Percentiles rank a stretch among this genome's conserved stretches.
These are phyloP conservation scores for Leonotis leonurus DNA, from an alignment of 257 asterid genomes.

Conservation along the genomic window DNA sequence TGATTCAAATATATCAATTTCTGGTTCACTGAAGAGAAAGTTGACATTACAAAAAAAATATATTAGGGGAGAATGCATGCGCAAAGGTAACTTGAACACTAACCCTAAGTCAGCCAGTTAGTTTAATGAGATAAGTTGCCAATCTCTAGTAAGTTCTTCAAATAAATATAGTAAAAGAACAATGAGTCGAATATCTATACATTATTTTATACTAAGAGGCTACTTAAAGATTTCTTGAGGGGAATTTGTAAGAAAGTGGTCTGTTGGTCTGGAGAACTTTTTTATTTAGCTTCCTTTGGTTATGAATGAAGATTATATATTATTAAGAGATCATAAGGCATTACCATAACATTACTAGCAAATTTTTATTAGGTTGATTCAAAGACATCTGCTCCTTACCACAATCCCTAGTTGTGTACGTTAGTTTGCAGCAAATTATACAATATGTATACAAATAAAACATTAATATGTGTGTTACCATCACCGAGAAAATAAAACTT, in stretches of 20 bases:
- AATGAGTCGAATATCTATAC: too few species aligned
- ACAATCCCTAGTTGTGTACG: not conserved
- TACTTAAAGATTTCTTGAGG: not conserved
- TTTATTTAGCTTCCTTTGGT: not conserved
- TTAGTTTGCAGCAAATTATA: not conserved
- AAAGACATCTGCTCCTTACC: not conserved
- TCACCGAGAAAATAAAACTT: conserved; percentile 2
- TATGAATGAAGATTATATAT: not conserved
- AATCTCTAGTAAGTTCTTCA: not conserved
- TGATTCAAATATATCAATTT: conserved; percentile 86
- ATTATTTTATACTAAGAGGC: too few species aligned
- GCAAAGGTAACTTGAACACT: not conserved
- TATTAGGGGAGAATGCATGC: conserved; percentile 11
- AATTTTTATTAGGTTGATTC: not conserved
- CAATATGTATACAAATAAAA: not conserved
- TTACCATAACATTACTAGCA: not conserved
- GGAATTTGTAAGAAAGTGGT: not conserved
- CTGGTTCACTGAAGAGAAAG: conserved; percentile 65
- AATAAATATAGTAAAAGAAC: not conserved
- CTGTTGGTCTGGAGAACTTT: not conserved
- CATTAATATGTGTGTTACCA: not conserved
- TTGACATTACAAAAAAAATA: conserved; percentile 14
- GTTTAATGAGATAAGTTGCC: not conserved
- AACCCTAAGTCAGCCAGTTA: not conserved
- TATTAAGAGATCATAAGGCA: not conserved